Evolutionary conservation across 257 asterid genomes (phyloP), one percentile per base, ranked within the genome.

Genomic region (Solanum pinnatisectum): DNA sequence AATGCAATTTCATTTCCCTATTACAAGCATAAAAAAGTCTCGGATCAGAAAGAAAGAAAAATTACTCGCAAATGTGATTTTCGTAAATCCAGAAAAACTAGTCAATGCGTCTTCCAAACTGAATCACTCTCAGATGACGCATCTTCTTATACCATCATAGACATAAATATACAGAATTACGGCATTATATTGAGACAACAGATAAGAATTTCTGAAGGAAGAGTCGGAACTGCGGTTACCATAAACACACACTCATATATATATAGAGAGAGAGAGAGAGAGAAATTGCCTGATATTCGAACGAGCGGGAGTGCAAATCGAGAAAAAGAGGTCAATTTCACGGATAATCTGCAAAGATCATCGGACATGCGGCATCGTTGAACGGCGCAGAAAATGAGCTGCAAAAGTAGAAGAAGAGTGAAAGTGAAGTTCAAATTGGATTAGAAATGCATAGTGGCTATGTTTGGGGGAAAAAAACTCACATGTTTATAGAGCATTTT

Each of bases 311-410:
- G 93, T 78, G 71, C 84, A 67, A 84, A 71, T 73, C 56, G 87
- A n/a, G 88, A 74, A 65, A 18, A 60, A 6, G 91, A 90, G 86
- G 89, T 92, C 84, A 96, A 89, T 79, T 90, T 89, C 78, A 95
- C 90, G 6, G 99, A 92, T 91, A 96, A 90, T 92, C 98, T 93
- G 93, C 98, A 96, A 70, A 91, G 91, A 59, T 93, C 94, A 83
- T 92, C 97, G 20, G 91, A 87, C 91, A 89, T 76, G 59, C 97
- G 99, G 93, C 99, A 96, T 88, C 99, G 90, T 89, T 89, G 98
- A 88, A 93, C 90, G 16, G 98, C 96, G 87, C 90, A 89, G 71
- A 93, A 94, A 89, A 96, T 95, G n/a, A 96, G 88, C 99, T 96
- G 92, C 88, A 87, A 82, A 65, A 36, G 71, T 37, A 16, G 86